Evolutionary conservation across 768 basidiomycete species (phyloP).

Genomic region (Sutorius australiensis): DNA sequence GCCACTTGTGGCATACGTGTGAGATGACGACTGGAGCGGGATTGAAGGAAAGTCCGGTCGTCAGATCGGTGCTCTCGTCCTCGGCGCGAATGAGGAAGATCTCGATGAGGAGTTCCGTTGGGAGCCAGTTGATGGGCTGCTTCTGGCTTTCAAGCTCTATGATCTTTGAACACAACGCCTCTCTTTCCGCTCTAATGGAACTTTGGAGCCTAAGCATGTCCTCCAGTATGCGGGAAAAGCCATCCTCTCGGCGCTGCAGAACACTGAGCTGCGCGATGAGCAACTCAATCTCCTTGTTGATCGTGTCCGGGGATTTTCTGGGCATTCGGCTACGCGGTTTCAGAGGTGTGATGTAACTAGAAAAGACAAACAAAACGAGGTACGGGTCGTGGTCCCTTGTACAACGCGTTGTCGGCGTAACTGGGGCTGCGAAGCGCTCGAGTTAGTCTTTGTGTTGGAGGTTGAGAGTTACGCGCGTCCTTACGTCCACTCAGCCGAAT

Average conservation of each 20-base stretch:
- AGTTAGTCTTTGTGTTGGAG: neutral
- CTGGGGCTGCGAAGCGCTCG: neutral
- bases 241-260: conserved; percentile 37
- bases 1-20: conserved; percentile 51
- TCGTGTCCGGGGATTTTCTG: conserved; percentile 18
- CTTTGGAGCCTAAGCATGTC: conserved; percentile 39
- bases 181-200: conserved; percentile 34
- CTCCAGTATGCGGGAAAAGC: conserved; percentile 38
- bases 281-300: conserved; percentile 37
- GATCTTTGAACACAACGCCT: conserved; percentile 28
- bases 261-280: conserved; percentile 37
- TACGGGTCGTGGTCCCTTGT: neutral
- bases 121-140: conserved; percentile 49
- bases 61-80: conserved; percentile 24
- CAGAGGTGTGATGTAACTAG: neutral
- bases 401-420: neutral
- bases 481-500: neutral
- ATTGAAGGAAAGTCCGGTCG: conserved; percentile 26
- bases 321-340: conserved; percentile 14
- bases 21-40: conserved; percentile 40
- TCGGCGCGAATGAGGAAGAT: conserved; percentile 37
- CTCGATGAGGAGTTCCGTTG: conserved; percentile 43
- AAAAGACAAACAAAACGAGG: neutral
- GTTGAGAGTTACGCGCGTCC: neutral
- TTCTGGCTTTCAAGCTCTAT: conserved; percentile 38